Percentiles rank a stretch among this genome's conserved stretches.
Conservation (phyloP, 73 alveolate species). For the Paramecium primaurelia region DNA sequence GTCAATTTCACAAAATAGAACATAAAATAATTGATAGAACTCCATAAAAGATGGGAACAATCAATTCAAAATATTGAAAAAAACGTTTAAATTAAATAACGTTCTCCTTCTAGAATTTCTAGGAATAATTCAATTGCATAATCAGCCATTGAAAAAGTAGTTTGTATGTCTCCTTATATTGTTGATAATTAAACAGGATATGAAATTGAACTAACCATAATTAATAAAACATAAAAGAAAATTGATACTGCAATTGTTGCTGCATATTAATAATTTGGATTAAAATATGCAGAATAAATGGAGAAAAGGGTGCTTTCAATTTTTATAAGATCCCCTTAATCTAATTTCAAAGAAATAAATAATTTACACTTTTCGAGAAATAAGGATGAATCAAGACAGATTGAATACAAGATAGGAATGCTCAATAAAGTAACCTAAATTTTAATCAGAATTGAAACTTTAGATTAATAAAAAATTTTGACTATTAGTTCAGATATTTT, state of each 20-base stretch:
- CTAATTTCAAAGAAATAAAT: not conserved
- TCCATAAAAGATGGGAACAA: not conserved
- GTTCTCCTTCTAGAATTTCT: not conserved
- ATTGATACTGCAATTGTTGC: not conserved
- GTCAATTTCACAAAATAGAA: not conserved
- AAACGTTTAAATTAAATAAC: not conserved
- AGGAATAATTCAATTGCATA: not conserved
- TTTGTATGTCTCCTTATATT: constrained; percentile 1
- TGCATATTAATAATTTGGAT: not conserved
- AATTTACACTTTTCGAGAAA: not conserved
- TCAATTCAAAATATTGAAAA: not conserved
- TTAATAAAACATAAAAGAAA: constrained; percentile 13
- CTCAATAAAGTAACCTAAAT: not conserved
- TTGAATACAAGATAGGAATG: constrained; percentile 17
- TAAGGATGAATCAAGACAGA: not conserved
- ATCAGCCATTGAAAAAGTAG: not conserved
- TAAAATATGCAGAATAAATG: not conserved
- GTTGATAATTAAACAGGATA: constrained; percentile 23
- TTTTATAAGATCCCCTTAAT: not conserved
- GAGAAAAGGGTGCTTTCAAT: not conserved
- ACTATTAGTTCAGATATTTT: not conserved
- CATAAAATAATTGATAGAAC: not conserved
- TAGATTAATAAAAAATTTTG: not conserved
- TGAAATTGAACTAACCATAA: not conserved
- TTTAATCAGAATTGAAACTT: not conserved